Conservation (phyloP, 148 eudicot genomes). For the Silene latifolia region DNA sequence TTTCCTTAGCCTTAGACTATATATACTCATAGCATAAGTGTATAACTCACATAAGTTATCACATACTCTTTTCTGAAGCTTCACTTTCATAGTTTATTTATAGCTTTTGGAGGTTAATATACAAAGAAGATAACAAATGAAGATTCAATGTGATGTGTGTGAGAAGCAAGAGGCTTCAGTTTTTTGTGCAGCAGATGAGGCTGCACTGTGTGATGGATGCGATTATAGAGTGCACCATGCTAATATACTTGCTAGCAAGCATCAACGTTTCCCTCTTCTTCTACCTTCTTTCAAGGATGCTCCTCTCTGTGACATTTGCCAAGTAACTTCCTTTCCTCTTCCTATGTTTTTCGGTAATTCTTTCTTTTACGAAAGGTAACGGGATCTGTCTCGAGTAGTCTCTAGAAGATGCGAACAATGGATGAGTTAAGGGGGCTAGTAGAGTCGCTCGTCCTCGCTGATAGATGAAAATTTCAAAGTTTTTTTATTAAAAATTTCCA, state of each 20-base stretch:
- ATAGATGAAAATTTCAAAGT: no score
- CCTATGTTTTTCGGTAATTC: no score
- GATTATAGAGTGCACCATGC: slow-evolving; percentile 71
- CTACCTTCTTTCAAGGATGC: slow-evolving; percentile 44
- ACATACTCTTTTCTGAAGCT: neutral
- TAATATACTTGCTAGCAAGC: slow-evolving; percentile 68
- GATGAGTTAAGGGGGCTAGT: no score
- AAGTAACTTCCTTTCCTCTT: slow-evolving; percentile 32
- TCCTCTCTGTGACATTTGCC: slow-evolving; percentile 78
- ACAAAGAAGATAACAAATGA: slow-evolving; percentile 32
- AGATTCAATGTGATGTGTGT: slow-evolving; percentile 88
- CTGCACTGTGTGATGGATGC: slow-evolving; percentile 62
- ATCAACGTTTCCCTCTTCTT: slow-evolving; percentile 59
- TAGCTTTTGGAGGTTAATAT: neutral
- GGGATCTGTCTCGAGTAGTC: no score
- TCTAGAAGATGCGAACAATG: no score
- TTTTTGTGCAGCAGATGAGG: slow-evolving; percentile 85
- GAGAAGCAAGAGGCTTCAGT: slow-evolving; percentile 58
- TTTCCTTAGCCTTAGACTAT: slow-evolving; percentile 14
- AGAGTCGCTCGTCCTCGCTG: no score
- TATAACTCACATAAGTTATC: slow-evolving; percentile 4
- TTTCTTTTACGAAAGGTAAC: no score
- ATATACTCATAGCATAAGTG: no score
- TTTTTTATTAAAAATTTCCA: no score
- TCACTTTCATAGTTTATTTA: neutral